Evolutionary conservation across 257 asterid genomes (phyloP).

Genomic region (Capsicum baccatum): DNA sequence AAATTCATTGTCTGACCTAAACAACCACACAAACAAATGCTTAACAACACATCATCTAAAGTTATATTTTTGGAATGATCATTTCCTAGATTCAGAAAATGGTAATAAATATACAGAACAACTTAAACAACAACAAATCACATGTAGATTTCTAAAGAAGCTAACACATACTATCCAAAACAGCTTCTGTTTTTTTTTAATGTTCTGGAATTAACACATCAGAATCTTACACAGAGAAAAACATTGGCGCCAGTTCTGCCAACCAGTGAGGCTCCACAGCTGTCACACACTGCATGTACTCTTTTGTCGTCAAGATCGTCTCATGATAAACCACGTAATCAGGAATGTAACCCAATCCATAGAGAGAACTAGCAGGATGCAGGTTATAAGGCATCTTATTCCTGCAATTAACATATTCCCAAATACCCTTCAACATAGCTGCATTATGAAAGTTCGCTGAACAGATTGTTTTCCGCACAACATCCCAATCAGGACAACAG

Average conservation of each 20-base stretch:
- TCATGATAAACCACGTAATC: constrained; percentile 90
- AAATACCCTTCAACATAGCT: constrained; percentile 78
- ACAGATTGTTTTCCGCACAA: constrained; percentile 80
- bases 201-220: constrained; percentile 80
- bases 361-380: constrained; percentile 88
- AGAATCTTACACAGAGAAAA: constrained; percentile 84
- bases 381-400: constrained; percentile 91
- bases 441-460: constrained; percentile 89
- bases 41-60: background rate
- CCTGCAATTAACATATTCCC: constrained; percentile 84
- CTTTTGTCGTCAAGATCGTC: constrained; percentile 75
- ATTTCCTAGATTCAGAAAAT: background rate
- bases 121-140: background rate
- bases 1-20: background rate
- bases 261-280: constrained; percentile 95
- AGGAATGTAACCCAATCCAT: constrained; percentile 84
- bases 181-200: constrained; percentile 49
- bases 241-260: constrained; percentile 95
- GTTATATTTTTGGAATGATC: background rate
- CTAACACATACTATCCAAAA: background rate
- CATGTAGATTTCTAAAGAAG: background rate
- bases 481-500: constrained; percentile 86
- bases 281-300: constrained; percentile 93
- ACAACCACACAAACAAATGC: background rate
- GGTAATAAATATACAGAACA: background rate